Percentiles rank a stretch among this genome's conserved stretches.
Conservation (phyloP, 352 stramenopile species). For the Pythium scleroteichum region DNA sequence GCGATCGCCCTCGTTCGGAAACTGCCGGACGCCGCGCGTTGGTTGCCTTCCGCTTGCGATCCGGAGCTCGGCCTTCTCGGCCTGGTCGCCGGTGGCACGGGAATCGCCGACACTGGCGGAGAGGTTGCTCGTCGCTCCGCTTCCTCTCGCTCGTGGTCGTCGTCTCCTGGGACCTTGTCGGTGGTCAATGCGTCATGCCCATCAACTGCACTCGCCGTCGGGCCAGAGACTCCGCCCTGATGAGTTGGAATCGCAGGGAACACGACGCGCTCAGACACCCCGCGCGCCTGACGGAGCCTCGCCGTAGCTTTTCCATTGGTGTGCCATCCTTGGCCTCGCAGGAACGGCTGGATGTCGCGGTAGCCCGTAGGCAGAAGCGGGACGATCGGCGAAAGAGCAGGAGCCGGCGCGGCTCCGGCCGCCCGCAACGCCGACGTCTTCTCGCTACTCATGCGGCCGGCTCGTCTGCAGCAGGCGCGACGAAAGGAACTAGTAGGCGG, state of each 20-base stretch:
- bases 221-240: constrained; percentile 7
- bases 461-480: too few relatives aligned
- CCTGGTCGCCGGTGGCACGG: constrained; percentile 26
- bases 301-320: constrained; percentile 43
- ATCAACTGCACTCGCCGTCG: constrained; percentile 21
- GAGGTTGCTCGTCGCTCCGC: constrained; percentile 18
- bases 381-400: constrained; percentile 56
- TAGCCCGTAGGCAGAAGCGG: constrained; percentile 62
- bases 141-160: constrained; percentile 17
- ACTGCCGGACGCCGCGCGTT: constrained; percentile 27
- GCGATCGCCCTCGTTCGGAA: constrained; percentile 25
- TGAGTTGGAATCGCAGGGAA: constrained; percentile 42
- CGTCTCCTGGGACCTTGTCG: neutral
- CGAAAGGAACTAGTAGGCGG: too few relatives aligned
- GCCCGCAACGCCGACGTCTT: constrained; percentile 29
- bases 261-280: constrained; percentile 37
- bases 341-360: constrained; percentile 69
- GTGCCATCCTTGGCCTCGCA: constrained; percentile 67
- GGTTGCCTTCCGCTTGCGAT: constrained; percentile 26
- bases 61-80: constrained; percentile 27
- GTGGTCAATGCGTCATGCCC: neutral
- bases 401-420: constrained; percentile 12
- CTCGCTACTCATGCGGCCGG: constrained; percentile 12
- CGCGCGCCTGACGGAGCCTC: constrained; percentile 30
- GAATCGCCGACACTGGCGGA: constrained; percentile 27